Base-by-base conservation (phyloP, 192 early-diverging fungal species). In the Neocallimastix lanati region DNA sequence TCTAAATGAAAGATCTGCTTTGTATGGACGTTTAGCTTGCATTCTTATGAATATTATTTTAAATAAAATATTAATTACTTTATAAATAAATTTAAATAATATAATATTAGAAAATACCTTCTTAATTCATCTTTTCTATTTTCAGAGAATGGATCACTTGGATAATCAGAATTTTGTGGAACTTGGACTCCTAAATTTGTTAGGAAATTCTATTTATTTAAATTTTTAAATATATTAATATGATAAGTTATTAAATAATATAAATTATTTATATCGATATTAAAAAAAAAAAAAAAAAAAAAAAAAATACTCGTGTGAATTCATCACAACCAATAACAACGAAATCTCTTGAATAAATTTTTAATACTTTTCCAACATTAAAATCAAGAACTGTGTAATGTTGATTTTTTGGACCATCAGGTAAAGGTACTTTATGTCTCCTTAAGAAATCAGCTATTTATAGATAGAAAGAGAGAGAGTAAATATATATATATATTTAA, bases 311-410 rank as follows among this genome's bases (percentile, higher is more conserved):
- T 28, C 80, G 50, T 9, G 80, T 80, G 27, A 80, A 80, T 27
- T 14, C 15, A 79, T 80, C 80, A 78, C 80, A 80, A 29, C 80
- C 80, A 18, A 80, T 58, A 25, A 80, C 30, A 29, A 78, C 36
- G 27, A 80, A 80, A 21, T 76, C 78, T 29, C 80, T 35, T 29
- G 77, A 76, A 14, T 80, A 80, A 7, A 80, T 40, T 27, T n/a
- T 80, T 29, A 80, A 76, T 28, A 78, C 80, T 36, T 80, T 80
- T 35, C 80, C 80, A 7, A 80, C 80, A 29, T 28, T 28, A 78
- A 80, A 58, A 35, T 80, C 80, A 77, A 78, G 28, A 21, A 80
- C 36, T 27, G 50, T 35, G 28, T 80, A 77, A 28, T 80, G 50
- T 28, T 80, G 80, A 36, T 29, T 29, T 16, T 80, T 28, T 28